These are phyloP conservation scores for Dendryphion nanum DNA, from an alignment of 2,329 filamentous ascomycete species.

Conservation along the genomic window DNA sequence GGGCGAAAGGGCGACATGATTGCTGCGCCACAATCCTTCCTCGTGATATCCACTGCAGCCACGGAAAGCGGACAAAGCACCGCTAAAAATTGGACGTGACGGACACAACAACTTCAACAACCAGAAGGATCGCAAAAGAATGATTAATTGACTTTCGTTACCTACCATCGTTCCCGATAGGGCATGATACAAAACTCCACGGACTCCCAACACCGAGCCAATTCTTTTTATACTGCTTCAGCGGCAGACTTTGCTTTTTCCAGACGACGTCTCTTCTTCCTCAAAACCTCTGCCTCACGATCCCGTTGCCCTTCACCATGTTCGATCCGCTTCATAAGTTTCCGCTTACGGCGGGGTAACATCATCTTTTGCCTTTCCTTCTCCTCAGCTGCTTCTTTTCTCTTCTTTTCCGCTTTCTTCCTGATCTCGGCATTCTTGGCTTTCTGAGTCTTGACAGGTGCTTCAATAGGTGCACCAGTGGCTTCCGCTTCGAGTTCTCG, in stretches of 20 bases:
- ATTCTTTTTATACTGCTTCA: conserved; percentile 18
- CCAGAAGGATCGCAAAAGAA: too few relatives aligned
- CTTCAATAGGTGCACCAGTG: conserved; percentile 58
- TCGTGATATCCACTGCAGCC: too few relatives aligned
- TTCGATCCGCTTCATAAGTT: conserved; percentile 96
- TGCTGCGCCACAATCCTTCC: too few relatives aligned
- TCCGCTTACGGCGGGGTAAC: conserved; percentile 96
- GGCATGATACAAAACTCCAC: too few relatives aligned
- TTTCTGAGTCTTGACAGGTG: conserved; percentile 42
- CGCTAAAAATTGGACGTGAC: too few relatives aligned
- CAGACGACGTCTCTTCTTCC: conserved; percentile 85
- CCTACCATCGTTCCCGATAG: too few relatives aligned
- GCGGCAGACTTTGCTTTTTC: conserved; percentile 56
- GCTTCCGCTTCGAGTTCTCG: conserved; percentile 91
- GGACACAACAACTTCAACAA: too few relatives aligned
- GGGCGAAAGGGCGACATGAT: too few relatives aligned
- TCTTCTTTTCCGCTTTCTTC: conserved; percentile 62
- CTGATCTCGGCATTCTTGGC: conserved; percentile 67
- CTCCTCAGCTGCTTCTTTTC: conserved; percentile 74
- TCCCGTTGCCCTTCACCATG: conserved; percentile 94
- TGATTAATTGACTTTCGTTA: too few relatives aligned
- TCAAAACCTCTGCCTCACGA: conserved; percentile 80
- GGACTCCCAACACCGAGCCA: not conserved
- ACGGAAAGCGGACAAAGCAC: too few relatives aligned
- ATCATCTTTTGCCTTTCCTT: conserved; percentile 94